These are phyloP conservation scores for Nicotiana obtusifolia DNA, from an alignment of 257 asterid genomes.

Conservation along the genomic window DNA sequence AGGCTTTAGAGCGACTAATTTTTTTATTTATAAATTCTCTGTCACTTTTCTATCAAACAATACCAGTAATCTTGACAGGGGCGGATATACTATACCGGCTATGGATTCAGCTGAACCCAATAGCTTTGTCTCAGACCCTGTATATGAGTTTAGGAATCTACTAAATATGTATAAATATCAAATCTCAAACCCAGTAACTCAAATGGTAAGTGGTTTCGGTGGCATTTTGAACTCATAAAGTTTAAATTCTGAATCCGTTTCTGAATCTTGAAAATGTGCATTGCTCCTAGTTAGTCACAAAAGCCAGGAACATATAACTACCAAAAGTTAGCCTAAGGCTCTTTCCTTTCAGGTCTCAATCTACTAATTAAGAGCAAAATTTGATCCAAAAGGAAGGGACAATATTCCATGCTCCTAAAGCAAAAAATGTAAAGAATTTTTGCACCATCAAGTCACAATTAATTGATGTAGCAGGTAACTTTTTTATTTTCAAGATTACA, in stretches of 20 bases:
- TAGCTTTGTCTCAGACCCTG: no score
- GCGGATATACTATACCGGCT: no score
- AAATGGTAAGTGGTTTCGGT: no score
- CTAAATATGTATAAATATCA: no score
- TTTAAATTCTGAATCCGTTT: no score
- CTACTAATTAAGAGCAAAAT: not conserved
- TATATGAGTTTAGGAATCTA: no score
- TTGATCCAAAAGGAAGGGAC: not conserved
- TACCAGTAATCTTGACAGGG: not conserved
- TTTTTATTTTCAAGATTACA: no score
- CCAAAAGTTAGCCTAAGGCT: not conserved
- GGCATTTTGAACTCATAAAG: no score
- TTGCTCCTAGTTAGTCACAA: not conserved
- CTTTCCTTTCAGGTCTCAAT: not conserved
- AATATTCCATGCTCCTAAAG: not conserved
- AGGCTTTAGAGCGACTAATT: not conserved
- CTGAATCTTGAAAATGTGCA: not conserved
- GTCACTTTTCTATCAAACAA: not conserved
- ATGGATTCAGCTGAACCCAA: no score
- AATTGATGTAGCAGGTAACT: no score
- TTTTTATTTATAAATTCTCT: not conserved
- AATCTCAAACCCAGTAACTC: no score
- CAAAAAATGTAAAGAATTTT: not conserved
- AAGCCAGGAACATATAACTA: not conserved
- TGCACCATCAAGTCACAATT: no score